These are phyloP conservation scores for Sporormia fimetaria DNA, from an alignment of 495 filamentous ascomycete genomes.

Conservation along the genomic window DNA sequence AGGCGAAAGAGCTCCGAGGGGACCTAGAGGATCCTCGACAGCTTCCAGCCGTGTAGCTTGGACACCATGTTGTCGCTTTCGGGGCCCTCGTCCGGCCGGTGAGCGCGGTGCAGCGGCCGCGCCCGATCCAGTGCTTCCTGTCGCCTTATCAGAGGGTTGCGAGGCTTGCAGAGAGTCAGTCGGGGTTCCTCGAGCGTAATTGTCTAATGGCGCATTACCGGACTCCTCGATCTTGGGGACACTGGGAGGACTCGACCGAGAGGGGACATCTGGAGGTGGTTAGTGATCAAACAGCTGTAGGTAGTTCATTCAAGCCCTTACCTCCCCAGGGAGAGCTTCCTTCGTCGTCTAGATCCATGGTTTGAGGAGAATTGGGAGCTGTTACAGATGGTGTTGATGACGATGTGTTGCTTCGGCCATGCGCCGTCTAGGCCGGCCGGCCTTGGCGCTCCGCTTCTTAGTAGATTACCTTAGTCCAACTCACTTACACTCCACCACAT, in stretches of 20 bases:
- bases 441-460: not conserved
- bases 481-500: no score
- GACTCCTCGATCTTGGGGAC: slow-evolving; percentile 21
- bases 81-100: slow-evolving; percentile 39
- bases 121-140: slow-evolving; percentile 18
- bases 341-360: slow-evolving; percentile 32
- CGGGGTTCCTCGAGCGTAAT: not conserved
- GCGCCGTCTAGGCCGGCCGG: not conserved
- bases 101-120: slow-evolving; percentile 20
- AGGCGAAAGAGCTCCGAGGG: slow-evolving; percentile 67
- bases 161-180: slow-evolving; percentile 8
- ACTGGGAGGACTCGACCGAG: slow-evolving; percentile 27
- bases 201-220: slow-evolving; percentile 6
- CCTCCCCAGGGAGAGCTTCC: slow-evolving; percentile 35
- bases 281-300: not conserved
- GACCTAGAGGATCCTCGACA: slow-evolving; percentile 80
- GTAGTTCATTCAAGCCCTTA: slow-evolving; percentile 6
- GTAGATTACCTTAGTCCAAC: not conserved
- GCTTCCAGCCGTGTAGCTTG: slow-evolving; percentile 78
- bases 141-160: slow-evolving; percentile 12
- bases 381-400: not conserved
- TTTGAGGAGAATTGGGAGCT: slow-evolving; percentile 3
- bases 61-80: slow-evolving; percentile 60
- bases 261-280: slow-evolving; percentile 29
- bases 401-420: not conserved